phyloP scores from a whole-genome alignment of 495 filamentous ascomycete species.

The Neurospora tetrasperma region DNA sequence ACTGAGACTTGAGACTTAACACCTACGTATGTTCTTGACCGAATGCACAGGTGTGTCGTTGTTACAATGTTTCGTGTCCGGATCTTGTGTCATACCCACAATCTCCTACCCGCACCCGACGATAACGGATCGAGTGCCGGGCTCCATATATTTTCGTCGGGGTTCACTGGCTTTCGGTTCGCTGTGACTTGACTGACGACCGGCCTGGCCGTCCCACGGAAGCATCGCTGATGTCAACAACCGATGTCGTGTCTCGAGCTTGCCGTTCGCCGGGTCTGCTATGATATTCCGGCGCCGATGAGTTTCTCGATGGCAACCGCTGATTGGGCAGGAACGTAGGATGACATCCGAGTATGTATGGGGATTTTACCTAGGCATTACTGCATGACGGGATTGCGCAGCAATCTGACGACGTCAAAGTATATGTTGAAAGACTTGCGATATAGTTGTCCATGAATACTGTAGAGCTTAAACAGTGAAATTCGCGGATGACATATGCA shows the following conservation, averaged over 20 bases:
- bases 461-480: neutral
- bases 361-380: neutral
- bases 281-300: neutral
- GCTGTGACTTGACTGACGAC: neutral
- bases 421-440: neutral
- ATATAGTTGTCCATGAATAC: neutral
- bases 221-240: neutral
- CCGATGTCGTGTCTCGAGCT: neutral
- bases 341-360: neutral
- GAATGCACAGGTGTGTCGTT: neutral
- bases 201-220: neutral
- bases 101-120: neutral
- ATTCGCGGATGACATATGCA: neutral
- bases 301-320: neutral
- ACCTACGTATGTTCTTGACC: neutral
- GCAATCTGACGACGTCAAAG: neutral
- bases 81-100: neutral
- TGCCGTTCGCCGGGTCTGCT: neutral
- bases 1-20: neutral
- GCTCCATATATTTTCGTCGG: neutral
- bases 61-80: neutral
- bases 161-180: neutral
- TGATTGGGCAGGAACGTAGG: neutral
- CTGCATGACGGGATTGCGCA: neutral
- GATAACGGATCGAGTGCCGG: neutral